Percentiles rank a stretch among this genome's conserved stretches.
phyloP scores from a whole-genome alignment of 768 basidiomycete genomes.

The Phylloporus scabripes region DNA sequence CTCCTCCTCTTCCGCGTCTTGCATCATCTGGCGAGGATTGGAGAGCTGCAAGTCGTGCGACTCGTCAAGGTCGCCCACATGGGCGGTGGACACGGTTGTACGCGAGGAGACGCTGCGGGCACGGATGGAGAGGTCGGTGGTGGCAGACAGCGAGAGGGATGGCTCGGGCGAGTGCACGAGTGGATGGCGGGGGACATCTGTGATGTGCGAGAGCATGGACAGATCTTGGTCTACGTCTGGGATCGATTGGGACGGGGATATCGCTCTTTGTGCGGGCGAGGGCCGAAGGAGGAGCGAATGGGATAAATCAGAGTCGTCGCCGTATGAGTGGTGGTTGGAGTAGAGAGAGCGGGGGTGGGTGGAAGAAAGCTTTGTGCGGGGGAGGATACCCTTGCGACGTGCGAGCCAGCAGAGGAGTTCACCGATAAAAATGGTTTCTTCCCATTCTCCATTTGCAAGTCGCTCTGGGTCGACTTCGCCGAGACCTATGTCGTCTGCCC shows the following conservation, averaged over 20 bases:
- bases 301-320: constrained; percentile 21
- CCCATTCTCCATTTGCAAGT: constrained; percentile 59
- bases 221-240: neutral
- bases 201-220: constrained; percentile 22
- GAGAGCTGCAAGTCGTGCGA: neutral
- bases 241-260: neutral
- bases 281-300: constrained; percentile 24
- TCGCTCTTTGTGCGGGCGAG: constrained; percentile 6
- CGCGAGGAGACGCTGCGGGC: constrained; percentile 22
- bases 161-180: constrained; percentile 29
- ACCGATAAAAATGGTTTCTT: constrained; percentile 62
- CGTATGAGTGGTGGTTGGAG: constrained; percentile 16
- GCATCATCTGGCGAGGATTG: constrained; percentile 23
- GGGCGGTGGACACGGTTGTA: constrained; percentile 16
- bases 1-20: constrained; percentile 27
- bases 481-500: constrained; percentile 53
- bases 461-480: constrained; percentile 58
- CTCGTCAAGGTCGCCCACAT: constrained; percentile 4
- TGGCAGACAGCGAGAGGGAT: constrained; percentile 31
- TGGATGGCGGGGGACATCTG: constrained; percentile 29
- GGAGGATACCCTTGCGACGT: constrained; percentile 34
- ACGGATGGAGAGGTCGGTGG: constrained; percentile 32
- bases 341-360: constrained; percentile 14
- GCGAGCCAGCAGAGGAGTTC: constrained; percentile 70
- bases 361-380: constrained; percentile 5